phyloP scores from a whole-genome alignment of 1,284 basidiomycete genomes.

The Sporisorium scitamineum region DNA sequence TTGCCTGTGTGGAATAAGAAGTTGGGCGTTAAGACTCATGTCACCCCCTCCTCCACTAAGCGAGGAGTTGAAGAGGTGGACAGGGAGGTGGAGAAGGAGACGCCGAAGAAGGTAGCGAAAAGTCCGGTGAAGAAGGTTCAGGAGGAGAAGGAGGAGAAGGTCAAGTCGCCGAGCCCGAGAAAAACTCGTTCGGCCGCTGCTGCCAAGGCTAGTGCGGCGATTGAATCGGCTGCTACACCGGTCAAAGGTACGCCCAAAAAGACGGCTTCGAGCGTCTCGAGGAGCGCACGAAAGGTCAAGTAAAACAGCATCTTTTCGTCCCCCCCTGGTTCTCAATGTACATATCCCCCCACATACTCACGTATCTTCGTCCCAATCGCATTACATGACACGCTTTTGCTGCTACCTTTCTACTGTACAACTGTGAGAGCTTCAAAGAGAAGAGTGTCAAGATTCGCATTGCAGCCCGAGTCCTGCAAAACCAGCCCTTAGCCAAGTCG shows the following conservation, averaged over 20 bases:
- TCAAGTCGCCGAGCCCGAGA: constrained; percentile 11
- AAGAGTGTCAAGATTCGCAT: too few relatives aligned
- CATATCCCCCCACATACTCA: not conserved
- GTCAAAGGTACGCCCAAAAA: constrained; percentile 15
- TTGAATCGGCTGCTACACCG: not conserved
- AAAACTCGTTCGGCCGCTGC: constrained; percentile 24
- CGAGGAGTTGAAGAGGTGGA: not conserved
- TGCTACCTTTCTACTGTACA: too few relatives aligned
- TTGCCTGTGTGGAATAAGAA: constrained; percentile 89
- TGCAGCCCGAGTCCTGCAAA: too few relatives aligned
- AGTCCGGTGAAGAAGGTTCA: constrained; percentile 6
- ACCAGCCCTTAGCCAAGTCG: too few relatives aligned
- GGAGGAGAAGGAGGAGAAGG: constrained; percentile 2
- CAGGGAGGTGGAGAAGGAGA: not conserved
- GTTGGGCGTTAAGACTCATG: constrained; percentile 72
- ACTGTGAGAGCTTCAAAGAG: too few relatives aligned
- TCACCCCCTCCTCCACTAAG: constrained; percentile 1
- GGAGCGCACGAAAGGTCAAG: constrained; percentile 23
- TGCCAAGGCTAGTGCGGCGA: not conserved
- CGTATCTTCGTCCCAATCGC: not conserved
- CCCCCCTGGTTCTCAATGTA: not conserved
- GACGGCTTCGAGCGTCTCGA: constrained; percentile 7
- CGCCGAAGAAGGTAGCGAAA: constrained; percentile 1
- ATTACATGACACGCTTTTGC: not conserved
- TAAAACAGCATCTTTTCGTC: not conserved